Base-by-base conservation (phyloP, 2,329 filamentous ascomycete genomes). In the Colletotrichum echinochloae region DNA sequence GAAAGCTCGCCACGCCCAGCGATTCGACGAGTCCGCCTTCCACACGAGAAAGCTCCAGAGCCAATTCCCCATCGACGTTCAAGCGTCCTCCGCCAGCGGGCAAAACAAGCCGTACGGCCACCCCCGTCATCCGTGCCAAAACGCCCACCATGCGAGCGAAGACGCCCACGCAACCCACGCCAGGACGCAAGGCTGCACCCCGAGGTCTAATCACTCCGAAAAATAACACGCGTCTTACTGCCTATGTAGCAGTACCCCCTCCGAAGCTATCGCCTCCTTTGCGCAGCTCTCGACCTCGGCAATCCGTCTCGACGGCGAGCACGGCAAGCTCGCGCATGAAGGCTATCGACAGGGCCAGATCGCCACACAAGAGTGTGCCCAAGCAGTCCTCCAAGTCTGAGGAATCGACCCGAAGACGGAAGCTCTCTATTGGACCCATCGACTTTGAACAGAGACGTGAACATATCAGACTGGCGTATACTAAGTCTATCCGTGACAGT, bases 361-460 rank as follows among this genome's bases (percentile, higher is more conserved):
- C 85, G 6, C 81, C 85, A n/a, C 75, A 79, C 60, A 80, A 80
- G 57, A 70, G 78, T 30, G 78, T 77, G 28, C 75, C 73, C 3
- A 74, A 71, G 76, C 59, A 76, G 75, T 30, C 77, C 33, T 72
- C 74, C 65, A 82, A 77, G 75, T 75, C 81, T 18, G 80, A 80
- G 46, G 85, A 85, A 62, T 75, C 78, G 37, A 71, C 79, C 7
- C 79, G 83, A 39, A 83, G 86, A 68, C 84, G 86, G 52, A 89
- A 89, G 76, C 83, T 89, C 61, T 87, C 88, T 1, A 83, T 95
- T 69, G 91, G 91, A 1, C 91, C 92, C 70, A 93, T 97, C 62
- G 93, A 97, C 80, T 96, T 97, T 78, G 94, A 92, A 70, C 92
- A 93, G 74, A 88, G 94, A 60, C 88, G 94, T 75, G 91, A 94